Percentiles rank a stretch among this genome's conserved stretches.
Evolutionary conservation across 225 moss, liverwort and hornwort genomes (phyloP).

Genomic region (Anthoceros angustus): DNA sequence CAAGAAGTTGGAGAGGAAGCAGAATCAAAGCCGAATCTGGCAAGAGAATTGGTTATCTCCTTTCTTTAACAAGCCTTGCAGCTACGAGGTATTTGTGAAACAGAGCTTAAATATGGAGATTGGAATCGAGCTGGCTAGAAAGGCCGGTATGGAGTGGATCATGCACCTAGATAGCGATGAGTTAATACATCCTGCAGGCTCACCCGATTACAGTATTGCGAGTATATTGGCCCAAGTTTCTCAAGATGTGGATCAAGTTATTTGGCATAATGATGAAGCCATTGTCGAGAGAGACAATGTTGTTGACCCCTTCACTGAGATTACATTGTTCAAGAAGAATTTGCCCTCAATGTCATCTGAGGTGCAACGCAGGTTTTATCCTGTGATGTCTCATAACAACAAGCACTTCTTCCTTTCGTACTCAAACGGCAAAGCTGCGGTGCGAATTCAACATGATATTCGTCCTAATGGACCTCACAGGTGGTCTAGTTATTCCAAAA

Average conservation of each 20-base stretch:
- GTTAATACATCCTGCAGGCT: constrained; percentile 16
- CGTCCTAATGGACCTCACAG: constrained; percentile 15
- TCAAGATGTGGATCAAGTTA: constrained; percentile 11
- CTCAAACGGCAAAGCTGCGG: constrained; percentile 16
- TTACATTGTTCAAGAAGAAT: constrained; percentile 17
- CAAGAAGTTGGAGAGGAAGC: constrained; percentile 11
- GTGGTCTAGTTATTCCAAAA: constrained; percentile 5
- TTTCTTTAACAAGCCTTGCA: constrained; percentile 17
- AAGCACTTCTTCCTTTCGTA: constrained; percentile 19
- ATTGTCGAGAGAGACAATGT: constrained; percentile 16
- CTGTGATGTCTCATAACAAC: constrained; percentile 4
- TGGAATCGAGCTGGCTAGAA: constrained; percentile 15
- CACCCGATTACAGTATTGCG: constrained; percentile 6
- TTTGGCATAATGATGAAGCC: constrained; percentile 19
- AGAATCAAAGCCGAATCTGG: constrained; percentile 15
- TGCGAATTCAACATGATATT: constrained; percentile 16
- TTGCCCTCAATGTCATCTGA: constrained; percentile 4
- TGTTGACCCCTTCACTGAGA: constrained; percentile 21
- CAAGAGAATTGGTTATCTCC: constrained; percentile 12
- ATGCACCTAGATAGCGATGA: constrained; percentile 17
- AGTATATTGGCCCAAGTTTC: constrained; percentile 10
- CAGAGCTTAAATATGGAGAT: constrained; percentile 16
- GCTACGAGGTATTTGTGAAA: constrained; percentile 12
- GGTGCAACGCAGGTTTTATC: not conserved
- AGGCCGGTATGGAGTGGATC: constrained; percentile 24